These are phyloP conservation scores for Pleurotus pulmonarius DNA, from an alignment of 768 basidiomycete species.

Conservation along the genomic window DNA sequence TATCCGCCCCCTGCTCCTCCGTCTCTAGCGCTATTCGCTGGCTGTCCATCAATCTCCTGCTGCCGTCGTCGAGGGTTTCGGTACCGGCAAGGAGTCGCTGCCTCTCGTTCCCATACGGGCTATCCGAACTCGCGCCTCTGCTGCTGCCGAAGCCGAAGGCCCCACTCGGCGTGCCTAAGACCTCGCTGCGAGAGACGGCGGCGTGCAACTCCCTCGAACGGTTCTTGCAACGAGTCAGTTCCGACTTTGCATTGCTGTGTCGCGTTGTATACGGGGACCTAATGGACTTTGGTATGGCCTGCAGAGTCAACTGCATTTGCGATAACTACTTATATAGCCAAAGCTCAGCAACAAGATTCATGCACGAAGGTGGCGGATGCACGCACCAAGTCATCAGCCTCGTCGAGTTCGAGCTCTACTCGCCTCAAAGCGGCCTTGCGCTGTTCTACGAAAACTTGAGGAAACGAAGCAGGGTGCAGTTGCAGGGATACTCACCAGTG, in stretches of 20 bases:
- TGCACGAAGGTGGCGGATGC: background rate
- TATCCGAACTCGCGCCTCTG: conserved; percentile 46
- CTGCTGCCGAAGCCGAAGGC: conserved; percentile 5
- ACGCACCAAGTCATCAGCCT: conserved; percentile 90
- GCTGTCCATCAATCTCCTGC: conserved; percentile 67
- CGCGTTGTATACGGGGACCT: conserved; percentile 63
- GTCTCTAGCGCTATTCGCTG: conserved; percentile 91
- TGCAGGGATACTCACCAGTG: background rate
- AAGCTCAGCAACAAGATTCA: background rate
- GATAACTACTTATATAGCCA: conserved; percentile 55
- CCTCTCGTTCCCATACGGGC: conserved; percentile 72
- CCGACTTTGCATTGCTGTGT: conserved; percentile 65
- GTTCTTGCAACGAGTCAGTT: conserved; percentile 74
- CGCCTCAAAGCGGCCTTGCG: conserved; percentile 74
- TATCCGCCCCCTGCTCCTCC: conserved; percentile 87
- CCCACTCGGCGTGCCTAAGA: conserved; percentile 34
- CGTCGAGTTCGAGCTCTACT: conserved; percentile 88
- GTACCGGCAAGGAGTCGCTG: conserved; percentile 72
- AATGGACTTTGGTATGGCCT: conserved; percentile 85
- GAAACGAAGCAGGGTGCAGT: background rate
- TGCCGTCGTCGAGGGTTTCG: conserved; percentile 70
- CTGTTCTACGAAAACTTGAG: conserved; percentile 50
- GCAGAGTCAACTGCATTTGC: conserved; percentile 92
- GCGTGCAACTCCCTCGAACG: conserved; percentile 69
- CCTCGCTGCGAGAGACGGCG: conserved; percentile 63